Percentiles rank a stretch among this genome's conserved stretches.
Evolutionary conservation across 495 filamentous ascomycete species (phyloP).

Genomic region (Hypoxylon crocopeplum): DNA sequence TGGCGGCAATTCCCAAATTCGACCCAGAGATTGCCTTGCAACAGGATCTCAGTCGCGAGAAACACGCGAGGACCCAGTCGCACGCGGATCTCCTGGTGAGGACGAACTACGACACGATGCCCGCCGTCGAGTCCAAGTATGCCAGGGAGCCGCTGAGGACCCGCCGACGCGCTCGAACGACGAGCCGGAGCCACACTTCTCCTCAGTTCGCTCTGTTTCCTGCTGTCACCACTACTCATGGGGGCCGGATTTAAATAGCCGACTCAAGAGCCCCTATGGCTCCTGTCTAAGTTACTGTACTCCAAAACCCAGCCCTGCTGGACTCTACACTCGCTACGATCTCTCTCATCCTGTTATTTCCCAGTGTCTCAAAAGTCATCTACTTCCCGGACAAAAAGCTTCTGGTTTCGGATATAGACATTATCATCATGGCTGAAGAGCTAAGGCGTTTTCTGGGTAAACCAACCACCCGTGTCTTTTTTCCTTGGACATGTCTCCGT

Average conservation of each 20-base stretch:
- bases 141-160: constrained; percentile 30
- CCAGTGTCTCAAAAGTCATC: background rate
- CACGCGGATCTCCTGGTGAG: constrained; percentile 34
- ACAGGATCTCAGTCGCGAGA: constrained; percentile 26
- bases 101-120: constrained; percentile 11
- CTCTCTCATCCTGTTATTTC: background rate
- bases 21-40: constrained; percentile 1
- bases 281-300: background rate
- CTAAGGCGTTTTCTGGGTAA: constrained; percentile 5
- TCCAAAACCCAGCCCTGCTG: background rate
- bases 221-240: constrained; percentile 2
- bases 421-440: constrained; percentile 11
- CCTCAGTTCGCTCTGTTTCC: constrained; percentile 43
- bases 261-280: background rate
- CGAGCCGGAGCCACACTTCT: constrained; percentile 36
- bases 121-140: constrained; percentile 10
- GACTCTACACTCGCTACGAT: constrained; percentile 8
- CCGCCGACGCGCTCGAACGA: constrained; percentile 39
- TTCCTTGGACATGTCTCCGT: background rate
- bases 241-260: constrained; percentile 15
- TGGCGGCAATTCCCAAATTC: background rate
- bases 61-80: constrained; percentile 34
- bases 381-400: constrained; percentile 8
- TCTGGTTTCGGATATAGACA: constrained; percentile 21
- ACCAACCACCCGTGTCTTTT: background rate